Conservation (phyloP, 306 rosid species). For the Pterocarpus macrocarpus region DNA sequence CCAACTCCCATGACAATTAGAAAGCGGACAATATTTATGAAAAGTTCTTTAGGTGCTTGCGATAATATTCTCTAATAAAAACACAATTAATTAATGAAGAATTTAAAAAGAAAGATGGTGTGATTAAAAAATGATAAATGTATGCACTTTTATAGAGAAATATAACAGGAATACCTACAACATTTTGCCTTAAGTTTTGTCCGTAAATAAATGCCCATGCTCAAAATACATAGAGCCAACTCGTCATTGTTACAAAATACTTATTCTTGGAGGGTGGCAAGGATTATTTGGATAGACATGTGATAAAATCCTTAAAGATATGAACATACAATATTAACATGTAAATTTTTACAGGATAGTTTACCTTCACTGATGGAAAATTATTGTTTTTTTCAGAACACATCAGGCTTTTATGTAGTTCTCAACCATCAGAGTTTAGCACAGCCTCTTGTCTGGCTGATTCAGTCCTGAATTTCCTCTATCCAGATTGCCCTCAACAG, state of each 20-base stretch:
- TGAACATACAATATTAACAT: neutral
- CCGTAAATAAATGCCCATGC: neutral
- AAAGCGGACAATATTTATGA: neutral
- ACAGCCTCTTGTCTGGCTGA: neutral
- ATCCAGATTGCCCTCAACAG: conserved; percentile 10
- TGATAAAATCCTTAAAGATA: neutral
- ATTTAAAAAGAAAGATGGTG: neutral
- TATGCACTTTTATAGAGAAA: neutral
- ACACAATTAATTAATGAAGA: neutral
- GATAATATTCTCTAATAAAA: neutral
- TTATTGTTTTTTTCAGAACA: neutral
- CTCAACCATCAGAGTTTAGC: neutral
- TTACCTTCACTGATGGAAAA: neutral
- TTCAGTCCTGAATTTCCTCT: neutral
- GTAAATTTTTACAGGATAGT: conserved; percentile 4
- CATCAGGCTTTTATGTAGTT: neutral
- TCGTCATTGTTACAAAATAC: neutral
- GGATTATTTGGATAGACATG: neutral
- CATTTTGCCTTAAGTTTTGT: neutral
- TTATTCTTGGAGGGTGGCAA: neutral
- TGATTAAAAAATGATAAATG: neutral
- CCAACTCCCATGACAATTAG: neutral
- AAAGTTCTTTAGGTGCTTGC: neutral
- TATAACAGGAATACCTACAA: neutral
- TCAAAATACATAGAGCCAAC: neutral